Evolutionary conservation across 2,329 filamentous ascomycete species (phyloP).

Genomic region (Emericellopsis atlantica): DNA sequence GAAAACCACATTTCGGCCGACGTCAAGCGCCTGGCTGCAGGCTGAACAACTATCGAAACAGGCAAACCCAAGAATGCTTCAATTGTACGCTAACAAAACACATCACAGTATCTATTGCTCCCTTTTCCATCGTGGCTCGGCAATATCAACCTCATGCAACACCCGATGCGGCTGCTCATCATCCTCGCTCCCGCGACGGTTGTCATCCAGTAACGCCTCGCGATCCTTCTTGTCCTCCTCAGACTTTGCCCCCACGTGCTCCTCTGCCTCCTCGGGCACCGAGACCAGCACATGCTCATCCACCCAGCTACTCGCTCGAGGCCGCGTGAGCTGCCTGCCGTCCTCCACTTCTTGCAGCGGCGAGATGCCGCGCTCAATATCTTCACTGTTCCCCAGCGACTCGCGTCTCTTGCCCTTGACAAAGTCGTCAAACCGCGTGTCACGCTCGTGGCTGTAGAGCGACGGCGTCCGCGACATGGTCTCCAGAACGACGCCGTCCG

Average conservation of each 20-base stretch:
- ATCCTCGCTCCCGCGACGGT: conserved; percentile 8
- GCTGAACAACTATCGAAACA: no score
- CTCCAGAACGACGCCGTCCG: background rate
- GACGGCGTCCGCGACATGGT: conserved; percentile 1
- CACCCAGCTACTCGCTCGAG: conserved; percentile 14
- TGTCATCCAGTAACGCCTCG: conserved; percentile 15
- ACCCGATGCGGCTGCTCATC: conserved; percentile 9
- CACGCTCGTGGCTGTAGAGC: conserved; percentile 29
- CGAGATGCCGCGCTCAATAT: background rate
- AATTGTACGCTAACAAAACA: no score
- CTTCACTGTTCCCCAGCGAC: background rate
- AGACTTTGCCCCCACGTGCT: background rate
- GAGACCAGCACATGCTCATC: conserved; percentile 23
- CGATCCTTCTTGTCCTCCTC: conserved; percentile 7
- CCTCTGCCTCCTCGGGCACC: conserved; percentile 25
- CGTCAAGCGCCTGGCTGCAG: no score
- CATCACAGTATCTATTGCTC: background rate
- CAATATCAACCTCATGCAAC: conserved; percentile 12
- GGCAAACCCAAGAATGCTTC: no score
- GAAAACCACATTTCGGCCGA: no score
- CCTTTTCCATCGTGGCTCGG: conserved; percentile 13
- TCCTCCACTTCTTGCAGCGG: background rate
- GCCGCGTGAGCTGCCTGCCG: background rate
- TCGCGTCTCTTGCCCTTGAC: conserved; percentile 13
- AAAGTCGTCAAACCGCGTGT: conserved; percentile 34